Base-by-base conservation (phyloP, 2,329 filamentous ascomycete genomes). In the Fusarium multiceps region DNA sequence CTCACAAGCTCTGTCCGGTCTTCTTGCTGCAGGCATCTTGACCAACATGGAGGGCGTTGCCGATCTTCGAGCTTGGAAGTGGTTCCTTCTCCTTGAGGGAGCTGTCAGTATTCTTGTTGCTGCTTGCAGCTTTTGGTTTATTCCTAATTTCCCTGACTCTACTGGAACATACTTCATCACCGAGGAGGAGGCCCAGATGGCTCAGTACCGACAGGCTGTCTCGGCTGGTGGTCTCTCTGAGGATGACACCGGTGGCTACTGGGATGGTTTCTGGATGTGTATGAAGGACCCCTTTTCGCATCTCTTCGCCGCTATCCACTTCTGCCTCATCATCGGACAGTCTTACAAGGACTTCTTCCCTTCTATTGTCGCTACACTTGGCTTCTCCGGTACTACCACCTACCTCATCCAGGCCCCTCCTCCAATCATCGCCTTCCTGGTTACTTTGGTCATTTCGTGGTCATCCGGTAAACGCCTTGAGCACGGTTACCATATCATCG, bases 311-410 rank as follows among this genome's bases (percentile, higher is more conserved):
- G 59, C 69, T 2, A 80, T 82, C 43, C 81, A 82, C 50, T 82
- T 82, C 10, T 78, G 76, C 18, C 80, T 85, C 27, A 82, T 85
- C n/a, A 78, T 83, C 2, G 81, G 78, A 1, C 74, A 73, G 61
- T 79, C 80, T 0, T 81, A 80, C 72, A 82, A 82, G 57, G 80
- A 81, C 55, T 84, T 83, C 73, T 80, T 82, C 55, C 82, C 82
- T 7, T 82, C 81, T 72, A 79, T 79, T 10, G 59, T 79, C 0
- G 56, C 66, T 1, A 79, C 77, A 0, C 74, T 79, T 9, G 75
- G 72, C 13, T 78, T 77, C 55, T 49, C 54, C 0, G 55, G 74
- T 7, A 74, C 68, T 4, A 72, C 63, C 4, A 82, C 81, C 1
- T 82, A 81, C 49, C 78, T 83, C 16, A 74, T 83, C 5, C 80